phyloP scores from a whole-genome alignment of 139 green algal species.

The Edaphochlamys debaryana region DNA sequence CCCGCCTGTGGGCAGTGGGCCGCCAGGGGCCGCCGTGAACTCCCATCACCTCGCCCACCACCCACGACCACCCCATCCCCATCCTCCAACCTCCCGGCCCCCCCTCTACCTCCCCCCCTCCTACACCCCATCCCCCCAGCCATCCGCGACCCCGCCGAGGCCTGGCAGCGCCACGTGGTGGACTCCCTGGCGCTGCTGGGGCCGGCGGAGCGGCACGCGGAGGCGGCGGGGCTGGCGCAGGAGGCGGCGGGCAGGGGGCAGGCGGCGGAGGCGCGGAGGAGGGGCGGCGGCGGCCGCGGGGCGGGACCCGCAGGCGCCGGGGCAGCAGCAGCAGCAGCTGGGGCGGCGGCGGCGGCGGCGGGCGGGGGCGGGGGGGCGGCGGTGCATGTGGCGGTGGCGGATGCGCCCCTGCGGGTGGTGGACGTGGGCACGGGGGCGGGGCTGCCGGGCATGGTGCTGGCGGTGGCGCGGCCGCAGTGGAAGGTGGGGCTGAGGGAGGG shows the following conservation, averaged over 20 bases:
- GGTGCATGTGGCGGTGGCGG: constrained; percentile 69
- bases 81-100: too few species aligned
- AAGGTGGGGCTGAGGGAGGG: constrained; percentile 49
- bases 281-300: neutral
- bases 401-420: constrained; percentile 63
- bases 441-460: constrained; percentile 88
- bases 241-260: neutral
- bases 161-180: constrained; percentile 72
- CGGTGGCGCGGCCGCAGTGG: constrained; percentile 80
- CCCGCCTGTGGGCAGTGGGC: too few species aligned
- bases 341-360: neutral
- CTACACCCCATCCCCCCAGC: constrained; percentile 51
- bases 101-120: too few species aligned
- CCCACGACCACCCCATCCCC: too few species aligned
- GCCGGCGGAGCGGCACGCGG: constrained; percentile 58
- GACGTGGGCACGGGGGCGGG: constrained; percentile 93
- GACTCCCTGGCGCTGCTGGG: constrained; percentile 88
- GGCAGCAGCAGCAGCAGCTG: constrained; percentile 15
- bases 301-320: neutral
- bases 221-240: neutral
- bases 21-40: too few species aligned
- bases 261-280: neutral
- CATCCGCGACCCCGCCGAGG: constrained; percentile 66
- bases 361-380: too few species aligned
- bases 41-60: too few species aligned